Conservation (phyloP, 306 rosid genomes). For the Sicyos baderoa region DNA sequence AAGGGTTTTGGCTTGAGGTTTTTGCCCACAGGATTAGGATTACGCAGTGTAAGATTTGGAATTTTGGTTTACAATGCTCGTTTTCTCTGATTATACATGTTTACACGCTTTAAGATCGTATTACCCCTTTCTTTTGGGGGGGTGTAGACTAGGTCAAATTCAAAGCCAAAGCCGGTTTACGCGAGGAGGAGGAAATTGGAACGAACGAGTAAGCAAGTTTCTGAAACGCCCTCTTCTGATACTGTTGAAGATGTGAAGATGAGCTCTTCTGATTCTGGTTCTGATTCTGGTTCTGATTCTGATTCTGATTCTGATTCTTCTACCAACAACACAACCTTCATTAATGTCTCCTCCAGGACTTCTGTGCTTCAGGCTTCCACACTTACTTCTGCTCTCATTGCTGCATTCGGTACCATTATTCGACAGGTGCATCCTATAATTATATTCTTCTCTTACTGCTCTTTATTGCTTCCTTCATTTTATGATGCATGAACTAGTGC, state of each 20-base stretch:
- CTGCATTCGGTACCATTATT: constrained; percentile 56
- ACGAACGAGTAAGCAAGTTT: constrained; percentile 22
- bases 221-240: constrained; percentile 29
- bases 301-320: constrained; percentile 36
- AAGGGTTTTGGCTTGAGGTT: constrained; percentile 21
- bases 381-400: constrained; percentile 59
- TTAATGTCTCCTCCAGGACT: constrained; percentile 44
- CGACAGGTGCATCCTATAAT: constrained; percentile 50
- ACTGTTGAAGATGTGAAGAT: constrained; percentile 31
- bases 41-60: constrained; percentile 29
- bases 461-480: too few relatives aligned
- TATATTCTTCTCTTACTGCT: too few relatives aligned
- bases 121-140: background rate
- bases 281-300: too few relatives aligned
- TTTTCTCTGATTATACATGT: background rate
- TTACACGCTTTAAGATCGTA: background rate
- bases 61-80: background rate
- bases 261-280: constrained; percentile 28
- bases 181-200: constrained; percentile 54
- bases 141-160: constrained; percentile 33
- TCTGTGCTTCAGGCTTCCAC: constrained; percentile 76
- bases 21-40: constrained; percentile 24
- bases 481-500: too few relatives aligned
- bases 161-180: constrained; percentile 33
- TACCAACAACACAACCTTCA: constrained; percentile 27